These are phyloP conservation scores for Neonectria faginata DNA, from an alignment of 2,329 filamentous ascomycete species.

Conservation along the genomic window DNA sequence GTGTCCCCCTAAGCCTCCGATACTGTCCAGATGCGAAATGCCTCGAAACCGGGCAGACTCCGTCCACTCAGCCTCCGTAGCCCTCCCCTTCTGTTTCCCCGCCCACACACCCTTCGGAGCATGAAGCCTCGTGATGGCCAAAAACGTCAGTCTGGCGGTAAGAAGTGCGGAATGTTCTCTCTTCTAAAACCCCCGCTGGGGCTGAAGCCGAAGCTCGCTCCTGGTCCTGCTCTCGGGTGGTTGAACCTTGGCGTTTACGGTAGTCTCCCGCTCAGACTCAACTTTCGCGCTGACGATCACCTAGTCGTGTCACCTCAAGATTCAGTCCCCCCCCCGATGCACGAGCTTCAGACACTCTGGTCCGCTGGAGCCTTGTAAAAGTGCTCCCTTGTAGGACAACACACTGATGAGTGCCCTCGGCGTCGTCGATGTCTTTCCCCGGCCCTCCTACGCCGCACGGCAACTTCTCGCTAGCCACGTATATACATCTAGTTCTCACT, in stretches of 20 bases:
- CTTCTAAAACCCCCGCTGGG: constrained; percentile 22
- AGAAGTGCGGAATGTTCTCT: not conserved
- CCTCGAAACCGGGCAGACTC: constrained; percentile 25
- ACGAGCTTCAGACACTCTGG: constrained; percentile 7
- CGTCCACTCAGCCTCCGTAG: constrained; percentile 29
- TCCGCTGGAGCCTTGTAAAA: constrained; percentile 4
- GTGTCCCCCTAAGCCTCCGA: constrained; percentile 31
- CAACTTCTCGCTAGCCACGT: constrained; percentile 21
- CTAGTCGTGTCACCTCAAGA: constrained; percentile 6
- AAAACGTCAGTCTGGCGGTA: constrained; percentile 45
- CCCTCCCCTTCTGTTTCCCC: constrained; percentile 36
- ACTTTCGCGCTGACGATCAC: constrained; percentile 8
- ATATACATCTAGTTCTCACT: constrained; percentile 18
- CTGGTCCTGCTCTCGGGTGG: constrained; percentile 29
- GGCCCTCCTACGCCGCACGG: constrained; percentile 2
- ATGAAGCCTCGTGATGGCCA: constrained; percentile 32
- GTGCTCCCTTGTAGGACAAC: constrained; percentile 1
- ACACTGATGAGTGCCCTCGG: too few species aligned
- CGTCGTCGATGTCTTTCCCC: not conserved
- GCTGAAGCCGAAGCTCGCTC: constrained; percentile 31
- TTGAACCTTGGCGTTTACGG: constrained; percentile 28
- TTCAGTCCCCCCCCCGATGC: constrained; percentile 10
- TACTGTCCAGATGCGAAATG: constrained; percentile 37
- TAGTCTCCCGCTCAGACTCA: constrained; percentile 24
- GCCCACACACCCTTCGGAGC: constrained; percentile 34